Percentiles rank a stretch among this genome's conserved stretches.
Conservation (phyloP, 345 rosid genomes). For the Conringia planisiliqua region DNA sequence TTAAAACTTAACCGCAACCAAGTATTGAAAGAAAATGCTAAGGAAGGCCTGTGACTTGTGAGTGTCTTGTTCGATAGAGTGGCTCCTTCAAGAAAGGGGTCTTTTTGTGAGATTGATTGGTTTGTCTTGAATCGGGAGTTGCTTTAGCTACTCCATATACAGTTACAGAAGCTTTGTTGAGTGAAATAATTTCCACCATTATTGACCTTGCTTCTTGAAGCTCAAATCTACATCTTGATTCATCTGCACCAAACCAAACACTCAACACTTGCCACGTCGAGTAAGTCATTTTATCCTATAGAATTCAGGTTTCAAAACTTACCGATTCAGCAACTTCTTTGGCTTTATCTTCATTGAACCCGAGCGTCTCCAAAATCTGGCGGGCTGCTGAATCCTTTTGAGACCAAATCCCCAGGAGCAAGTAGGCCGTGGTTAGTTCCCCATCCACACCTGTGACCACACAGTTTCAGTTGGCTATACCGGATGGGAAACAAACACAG, state of each 20-base stretch:
- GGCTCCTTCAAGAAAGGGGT: background rate
- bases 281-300: background rate
- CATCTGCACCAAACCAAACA: conserved; percentile 46
- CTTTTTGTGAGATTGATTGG: background rate
- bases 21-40: background rate
- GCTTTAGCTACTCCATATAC: conserved; percentile 21
- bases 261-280: background rate
- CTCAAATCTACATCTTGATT: conserved; percentile 50
- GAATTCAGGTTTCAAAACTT: conserved; percentile 28
- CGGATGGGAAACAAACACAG: conserved; percentile 9
- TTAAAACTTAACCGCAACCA: background rate
- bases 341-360: conserved; percentile 84
- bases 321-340: conserved; percentile 62
- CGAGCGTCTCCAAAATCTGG: conserved; percentile 52
- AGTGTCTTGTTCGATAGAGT: background rate
- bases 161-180: conserved; percentile 20
- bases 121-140: conserved; percentile 15
- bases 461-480: conserved; percentile 16
- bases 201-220: conserved; percentile 38
- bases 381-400: conserved; percentile 80
- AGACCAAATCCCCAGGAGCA: conserved; percentile 83
- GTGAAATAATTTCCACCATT: background rate
- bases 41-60: background rate
- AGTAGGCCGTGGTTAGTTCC: conserved; percentile 68
- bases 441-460: conserved; percentile 54